phyloP scores from a whole-genome alignment of 306 rosid genomes.

The Dicorynia guianensis region DNA sequence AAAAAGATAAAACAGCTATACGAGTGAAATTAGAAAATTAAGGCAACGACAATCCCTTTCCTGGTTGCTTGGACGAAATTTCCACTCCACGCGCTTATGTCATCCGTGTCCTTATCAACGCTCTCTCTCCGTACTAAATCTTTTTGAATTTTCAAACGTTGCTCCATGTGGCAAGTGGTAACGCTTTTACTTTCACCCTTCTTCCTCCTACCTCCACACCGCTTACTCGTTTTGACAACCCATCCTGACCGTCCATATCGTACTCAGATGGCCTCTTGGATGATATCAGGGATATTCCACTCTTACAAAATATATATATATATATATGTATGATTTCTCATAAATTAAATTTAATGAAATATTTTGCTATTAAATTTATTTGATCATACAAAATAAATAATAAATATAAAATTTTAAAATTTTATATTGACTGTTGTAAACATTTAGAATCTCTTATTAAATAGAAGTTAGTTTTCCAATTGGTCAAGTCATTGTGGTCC shows the following conservation, averaged over 20 bases:
- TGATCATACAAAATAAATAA: too few relatives aligned
- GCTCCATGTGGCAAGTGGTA: too few relatives aligned
- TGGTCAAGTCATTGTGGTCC: too few relatives aligned
- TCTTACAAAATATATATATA: too few relatives aligned
- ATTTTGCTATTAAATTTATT: too few relatives aligned
- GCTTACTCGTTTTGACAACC: background rate
- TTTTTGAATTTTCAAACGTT: constrained; percentile 31
- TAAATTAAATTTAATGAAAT: too few relatives aligned
- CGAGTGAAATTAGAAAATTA: constrained; percentile 43
- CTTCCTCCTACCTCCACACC: background rate
- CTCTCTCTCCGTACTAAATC: constrained; percentile 22
- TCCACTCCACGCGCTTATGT: constrained; percentile 51
- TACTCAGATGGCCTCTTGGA: background rate
- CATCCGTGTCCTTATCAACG: background rate
- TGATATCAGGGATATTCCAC: background rate
- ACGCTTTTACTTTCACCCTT: background rate
- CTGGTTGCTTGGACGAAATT: constrained; percentile 38
- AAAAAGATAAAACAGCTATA: background rate
- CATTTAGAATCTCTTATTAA: too few relatives aligned
- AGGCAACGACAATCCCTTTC: background rate
- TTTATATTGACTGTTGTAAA: too few relatives aligned
- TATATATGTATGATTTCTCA: too few relatives aligned
- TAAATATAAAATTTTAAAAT: too few relatives aligned
- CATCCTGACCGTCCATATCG: background rate
- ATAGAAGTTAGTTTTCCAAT: too few relatives aligned